Base-by-base conservation (phyloP, 306 rosid genomes). In the Cucurbita moschata region DNA sequence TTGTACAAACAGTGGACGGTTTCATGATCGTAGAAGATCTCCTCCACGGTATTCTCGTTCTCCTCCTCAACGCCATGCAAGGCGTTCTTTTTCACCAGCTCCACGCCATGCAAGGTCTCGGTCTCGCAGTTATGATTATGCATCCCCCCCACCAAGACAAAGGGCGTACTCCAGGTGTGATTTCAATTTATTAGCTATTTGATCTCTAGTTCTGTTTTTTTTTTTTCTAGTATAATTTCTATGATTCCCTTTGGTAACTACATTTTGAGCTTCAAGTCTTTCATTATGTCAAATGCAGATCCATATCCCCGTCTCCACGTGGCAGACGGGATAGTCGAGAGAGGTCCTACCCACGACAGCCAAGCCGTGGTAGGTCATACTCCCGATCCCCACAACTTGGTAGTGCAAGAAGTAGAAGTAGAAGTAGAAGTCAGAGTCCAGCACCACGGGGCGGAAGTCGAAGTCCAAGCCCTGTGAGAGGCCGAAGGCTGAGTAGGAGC, bases 121-220 rank as follows among this genome's bases (percentile, higher is more conserved):
- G 39, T 88, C 97, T n/a, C 93, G 70, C 30, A 85, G 92, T 61
- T 88, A 75, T 75, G 96, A 79, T 49, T 81, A 88, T 82, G 72
- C 87, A 81, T 89, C 97, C 14, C 89, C 92, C 58, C 88, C 90
- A 39, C 88, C 92, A 15, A 91, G 84, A 73, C 78, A 80, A 42
- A 84, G 87, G 87, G 87, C 87, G 5, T 84, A 89, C 82, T 94
- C 97, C 5, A 91, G 99, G 99, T 91, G 82, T 50, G 12, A 43
- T 67, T 4, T 19, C 58, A 52, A n/a, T 42, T 30, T 9, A 54
- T 47, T 50, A 51, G 52, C 47, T 9, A 14, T 61, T 61, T 47
- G 21, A 4, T 30, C 5, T 12, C 49, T 37, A 39, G 21, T 53
- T 68, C 56, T 44, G 13, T 15, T 5, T 37, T 37, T 12, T 35